These are phyloP conservation scores for Geotrichum reessii DNA, from an alignment of 1,139 yeast species.

Conservation along the genomic window DNA sequence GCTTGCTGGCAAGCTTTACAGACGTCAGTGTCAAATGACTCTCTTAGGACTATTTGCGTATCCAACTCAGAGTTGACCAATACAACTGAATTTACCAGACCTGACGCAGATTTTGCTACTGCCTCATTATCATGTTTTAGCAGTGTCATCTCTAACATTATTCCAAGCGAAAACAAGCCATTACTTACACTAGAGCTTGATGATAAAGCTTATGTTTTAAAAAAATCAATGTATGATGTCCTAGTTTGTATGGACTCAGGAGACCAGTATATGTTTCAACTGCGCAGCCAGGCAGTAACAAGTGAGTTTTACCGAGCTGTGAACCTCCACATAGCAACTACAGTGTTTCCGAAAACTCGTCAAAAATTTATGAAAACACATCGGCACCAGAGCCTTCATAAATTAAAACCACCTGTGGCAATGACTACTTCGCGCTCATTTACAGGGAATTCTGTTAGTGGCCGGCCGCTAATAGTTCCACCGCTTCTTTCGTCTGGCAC, in stretches of 20 bases:
- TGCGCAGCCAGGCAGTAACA: slow-evolving; percentile 1
- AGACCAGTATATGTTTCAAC: slow-evolving; percentile 7
- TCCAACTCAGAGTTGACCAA: background rate
- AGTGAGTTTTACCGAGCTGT: slow-evolving; percentile 6
- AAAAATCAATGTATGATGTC: background rate
- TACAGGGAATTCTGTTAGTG: background rate
- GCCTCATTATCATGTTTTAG: background rate
- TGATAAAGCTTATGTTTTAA: background rate
- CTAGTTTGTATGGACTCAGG: background rate
- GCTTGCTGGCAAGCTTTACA: slow-evolving; percentile 5
- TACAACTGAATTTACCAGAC: background rate
- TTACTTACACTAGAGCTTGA: background rate
- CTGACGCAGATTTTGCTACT: background rate
- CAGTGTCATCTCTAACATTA: background rate
- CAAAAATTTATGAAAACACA: background rate
- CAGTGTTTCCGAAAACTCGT: background rate
- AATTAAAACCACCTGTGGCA: background rate
- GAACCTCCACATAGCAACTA: background rate
- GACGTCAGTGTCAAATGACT: slow-evolving; percentile 1
- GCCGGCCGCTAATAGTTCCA: background rate
- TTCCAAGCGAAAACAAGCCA: background rate
- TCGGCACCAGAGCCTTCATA: background rate
- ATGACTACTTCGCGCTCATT: background rate
- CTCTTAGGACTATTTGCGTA: slow-evolving; percentile 1
- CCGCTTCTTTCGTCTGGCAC: background rate